Base-by-base conservation (phyloP, 345 rosid genomes). In the Triadica sebifera region DNA sequence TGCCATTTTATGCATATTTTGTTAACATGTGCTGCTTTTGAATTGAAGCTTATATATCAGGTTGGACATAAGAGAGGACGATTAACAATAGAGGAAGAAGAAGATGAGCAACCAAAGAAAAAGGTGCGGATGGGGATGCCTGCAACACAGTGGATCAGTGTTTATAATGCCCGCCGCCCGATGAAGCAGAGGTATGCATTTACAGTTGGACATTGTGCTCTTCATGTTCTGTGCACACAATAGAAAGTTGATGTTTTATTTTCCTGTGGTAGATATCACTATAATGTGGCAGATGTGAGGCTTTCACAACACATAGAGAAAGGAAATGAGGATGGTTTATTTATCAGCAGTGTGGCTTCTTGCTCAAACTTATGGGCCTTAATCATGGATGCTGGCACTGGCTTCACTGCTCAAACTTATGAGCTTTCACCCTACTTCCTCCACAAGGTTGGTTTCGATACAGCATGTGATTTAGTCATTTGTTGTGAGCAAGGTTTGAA, bases 91-190 rank as follows among this genome's bases (percentile, higher is more conserved):
- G 99, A 89, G 69, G 97, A 89, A 51, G 99, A 94, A 74, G 98
- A 88, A 25, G 95, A 92, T 78, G 97, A 93, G 75, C 99, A 92
- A 70, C 90, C 97, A 66, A 94, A 94, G 89, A 90, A 90, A 75
- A 94, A 92, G 85, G 83, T 94, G 70, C 87, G 99, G 53, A 86
- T 94, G 91, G 99, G 99, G 71, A 92, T 93, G 99, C 99, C 99
- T 65, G 94, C 97, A 78, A 90, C 91, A 46, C 99, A 94, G 77
- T 94, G 99, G 99, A 94, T 94, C 76, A 94, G 98, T 79, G 84
- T 93, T 52, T 94, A 94, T 81, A 94, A 85, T 86, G 97, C 99
- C 72, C 93, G 93, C 72, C 91, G 94, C 73, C 97, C 98, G 12
- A 94, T 94, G 98, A 94, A 89, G 81, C 98, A 94, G 83, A 86